Conservation (phyloP, 305 asterid species). For the Fraxinus albicans region DNA sequence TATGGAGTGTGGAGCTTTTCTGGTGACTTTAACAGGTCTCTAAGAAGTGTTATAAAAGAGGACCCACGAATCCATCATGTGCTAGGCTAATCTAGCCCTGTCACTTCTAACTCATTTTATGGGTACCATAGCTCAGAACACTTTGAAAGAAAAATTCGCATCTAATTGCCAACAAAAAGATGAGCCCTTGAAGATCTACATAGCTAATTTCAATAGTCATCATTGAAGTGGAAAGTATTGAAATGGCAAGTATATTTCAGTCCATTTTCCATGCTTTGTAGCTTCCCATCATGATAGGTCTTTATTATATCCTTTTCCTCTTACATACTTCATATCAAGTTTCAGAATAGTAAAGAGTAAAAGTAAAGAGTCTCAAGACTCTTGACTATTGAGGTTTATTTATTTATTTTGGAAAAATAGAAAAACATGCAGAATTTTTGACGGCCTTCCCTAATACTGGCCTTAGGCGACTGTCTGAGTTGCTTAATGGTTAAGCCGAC, state of each 20-base stretch:
- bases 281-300: background rate
- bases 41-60: background rate
- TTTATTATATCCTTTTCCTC: background rate
- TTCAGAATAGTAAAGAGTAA: background rate
- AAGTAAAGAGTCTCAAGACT: background rate
- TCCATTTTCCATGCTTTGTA: background rate
- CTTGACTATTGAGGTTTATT: background rate
- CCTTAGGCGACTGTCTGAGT: background rate
- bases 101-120: background rate
- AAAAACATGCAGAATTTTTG: background rate
- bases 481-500: background rate
- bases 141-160: background rate
- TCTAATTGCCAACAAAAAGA: background rate
- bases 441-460: background rate
- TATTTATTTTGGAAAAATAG: background rate
- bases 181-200: background rate
- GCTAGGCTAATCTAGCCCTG: background rate
- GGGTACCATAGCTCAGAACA: background rate
- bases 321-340: background rate
- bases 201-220: background rate
- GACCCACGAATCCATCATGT: background rate
- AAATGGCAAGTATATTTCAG: background rate
- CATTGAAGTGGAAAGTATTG: background rate
- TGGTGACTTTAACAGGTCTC: background rate
- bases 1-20: background rate